A percentile compares a stretch with the other conserved stretches of the same genome.
These are phyloP conservation scores for Leishmania braziliensis DNA, from an alignment of 208 protist species.

Conservation along the genomic window DNA sequence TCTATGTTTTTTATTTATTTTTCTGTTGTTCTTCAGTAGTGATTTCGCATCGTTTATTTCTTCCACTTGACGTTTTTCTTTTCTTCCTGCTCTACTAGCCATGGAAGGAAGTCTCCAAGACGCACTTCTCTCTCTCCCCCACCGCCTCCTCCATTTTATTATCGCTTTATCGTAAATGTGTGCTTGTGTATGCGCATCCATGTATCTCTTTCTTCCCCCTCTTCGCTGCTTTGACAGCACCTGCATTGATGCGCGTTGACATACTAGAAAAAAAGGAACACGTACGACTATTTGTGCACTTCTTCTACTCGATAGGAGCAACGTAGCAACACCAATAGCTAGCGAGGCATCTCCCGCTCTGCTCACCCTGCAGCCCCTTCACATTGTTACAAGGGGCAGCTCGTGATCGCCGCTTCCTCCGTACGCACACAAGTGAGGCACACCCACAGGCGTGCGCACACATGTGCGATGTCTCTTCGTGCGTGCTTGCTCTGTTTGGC, in stretches of 20 bases:
- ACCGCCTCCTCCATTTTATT: not conserved
- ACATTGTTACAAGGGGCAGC: not conserved
- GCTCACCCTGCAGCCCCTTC: not conserved
- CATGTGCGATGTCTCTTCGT: not conserved
- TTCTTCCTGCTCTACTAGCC: not conserved
- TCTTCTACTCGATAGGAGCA: not conserved
- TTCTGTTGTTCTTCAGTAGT: not conserved
- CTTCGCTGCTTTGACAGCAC: not conserved
- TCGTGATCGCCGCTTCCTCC: not conserved
- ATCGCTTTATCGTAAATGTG: not conserved
- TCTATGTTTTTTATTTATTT: not conserved
- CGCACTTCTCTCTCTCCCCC: not conserved
- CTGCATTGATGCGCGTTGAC: not conserved
- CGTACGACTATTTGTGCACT: not conserved
- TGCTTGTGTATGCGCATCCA: not conserved
- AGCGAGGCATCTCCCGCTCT: not conserved
- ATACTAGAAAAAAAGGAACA: not conserved
- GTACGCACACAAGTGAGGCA: not conserved
- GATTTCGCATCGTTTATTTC: not conserved
- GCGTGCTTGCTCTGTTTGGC: not conserved
- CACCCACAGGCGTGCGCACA: not conserved
- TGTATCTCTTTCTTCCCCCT: not conserved
- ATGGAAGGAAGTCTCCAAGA: not conserved
- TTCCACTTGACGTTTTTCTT: not conserved
- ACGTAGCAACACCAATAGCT: not conserved